A percentile compares a stretch with the other conserved stretches of the same genome.
Evolutionary conservation across 2,329 filamentous ascomycete species (phyloP).

Genomic region (Diaporthe vaccinii): DNA sequence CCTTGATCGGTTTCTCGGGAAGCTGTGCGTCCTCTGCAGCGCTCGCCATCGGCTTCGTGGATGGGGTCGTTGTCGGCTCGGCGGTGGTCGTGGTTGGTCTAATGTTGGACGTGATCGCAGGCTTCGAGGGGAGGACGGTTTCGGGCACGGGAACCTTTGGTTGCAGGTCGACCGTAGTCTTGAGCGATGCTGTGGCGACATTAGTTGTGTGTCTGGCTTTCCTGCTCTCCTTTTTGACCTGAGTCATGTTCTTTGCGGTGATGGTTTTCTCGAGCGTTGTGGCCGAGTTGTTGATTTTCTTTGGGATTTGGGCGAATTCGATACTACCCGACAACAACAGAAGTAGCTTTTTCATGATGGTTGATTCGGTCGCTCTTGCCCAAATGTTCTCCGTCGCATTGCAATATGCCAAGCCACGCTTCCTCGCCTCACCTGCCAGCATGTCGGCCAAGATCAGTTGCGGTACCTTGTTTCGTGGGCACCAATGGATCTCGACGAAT

Average conservation of each 20-base stretch:
- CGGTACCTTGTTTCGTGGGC: background rate
- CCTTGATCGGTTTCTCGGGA: background rate
- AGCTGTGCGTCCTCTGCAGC: background rate
- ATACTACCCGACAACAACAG: background rate
- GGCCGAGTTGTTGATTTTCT: too few relatives aligned
- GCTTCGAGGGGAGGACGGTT: too few relatives aligned
- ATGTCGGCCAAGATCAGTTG: background rate
- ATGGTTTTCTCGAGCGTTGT: too few relatives aligned
- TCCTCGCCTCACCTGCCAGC: background rate
- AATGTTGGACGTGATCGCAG: too few relatives aligned
- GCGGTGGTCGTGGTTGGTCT: background rate
- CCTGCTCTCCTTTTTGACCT: too few relatives aligned
- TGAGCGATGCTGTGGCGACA: too few relatives aligned
- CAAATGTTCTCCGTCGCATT: background rate
- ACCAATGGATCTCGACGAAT: background rate
- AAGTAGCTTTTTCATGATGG: background rate
- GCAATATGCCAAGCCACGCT: background rate
- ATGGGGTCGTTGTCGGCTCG: background rate
- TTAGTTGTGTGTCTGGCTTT: too few relatives aligned
- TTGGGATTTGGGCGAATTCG: background rate
- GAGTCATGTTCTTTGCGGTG: background rate
- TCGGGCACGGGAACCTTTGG: too few relatives aligned
- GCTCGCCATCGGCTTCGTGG: background rate
- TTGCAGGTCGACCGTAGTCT: too few relatives aligned
- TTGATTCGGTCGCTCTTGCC: background rate